Conservation (phyloP, 306 rosid species). For the Rosa rugosa region DNA sequence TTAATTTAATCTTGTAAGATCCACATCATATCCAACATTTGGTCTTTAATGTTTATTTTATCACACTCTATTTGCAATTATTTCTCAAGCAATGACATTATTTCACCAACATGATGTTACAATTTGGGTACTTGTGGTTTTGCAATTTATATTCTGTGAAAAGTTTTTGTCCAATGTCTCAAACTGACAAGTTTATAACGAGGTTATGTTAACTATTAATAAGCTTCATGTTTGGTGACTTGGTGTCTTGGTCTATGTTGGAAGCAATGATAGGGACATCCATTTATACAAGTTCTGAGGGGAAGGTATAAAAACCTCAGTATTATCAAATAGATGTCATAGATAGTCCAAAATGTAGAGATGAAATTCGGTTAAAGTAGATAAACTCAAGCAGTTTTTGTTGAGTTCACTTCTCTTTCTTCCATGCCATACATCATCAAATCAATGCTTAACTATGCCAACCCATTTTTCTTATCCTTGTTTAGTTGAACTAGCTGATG, state of each 20-base stretch:
- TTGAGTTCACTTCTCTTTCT: neutral
- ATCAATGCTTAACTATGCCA: neutral
- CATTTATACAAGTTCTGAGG: neutral
- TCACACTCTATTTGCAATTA: too few relatives aligned
- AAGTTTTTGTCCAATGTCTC: neutral
- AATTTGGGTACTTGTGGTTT: too few relatives aligned
- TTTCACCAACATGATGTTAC: too few relatives aligned
- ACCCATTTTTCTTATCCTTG: neutral
- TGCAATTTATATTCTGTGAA: neutral
- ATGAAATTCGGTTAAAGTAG: neutral
- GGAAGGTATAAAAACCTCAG: neutral
- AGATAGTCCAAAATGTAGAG: neutral
- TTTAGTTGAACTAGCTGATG: neutral
- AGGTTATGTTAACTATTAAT: neutral
- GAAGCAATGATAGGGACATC: neutral
- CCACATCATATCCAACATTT: too few relatives aligned
- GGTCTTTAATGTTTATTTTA: too few relatives aligned
- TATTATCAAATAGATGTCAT: neutral
- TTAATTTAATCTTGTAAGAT: too few relatives aligned
- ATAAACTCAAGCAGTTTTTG: neutral
- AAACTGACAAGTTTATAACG: neutral
- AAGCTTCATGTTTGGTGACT: neutral
- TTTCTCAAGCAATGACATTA: neutral
- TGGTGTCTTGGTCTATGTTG: neutral
- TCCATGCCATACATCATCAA: neutral